Base-by-base conservation (phyloP, 306 rosid species). In the Quercus variabilis region DNA sequence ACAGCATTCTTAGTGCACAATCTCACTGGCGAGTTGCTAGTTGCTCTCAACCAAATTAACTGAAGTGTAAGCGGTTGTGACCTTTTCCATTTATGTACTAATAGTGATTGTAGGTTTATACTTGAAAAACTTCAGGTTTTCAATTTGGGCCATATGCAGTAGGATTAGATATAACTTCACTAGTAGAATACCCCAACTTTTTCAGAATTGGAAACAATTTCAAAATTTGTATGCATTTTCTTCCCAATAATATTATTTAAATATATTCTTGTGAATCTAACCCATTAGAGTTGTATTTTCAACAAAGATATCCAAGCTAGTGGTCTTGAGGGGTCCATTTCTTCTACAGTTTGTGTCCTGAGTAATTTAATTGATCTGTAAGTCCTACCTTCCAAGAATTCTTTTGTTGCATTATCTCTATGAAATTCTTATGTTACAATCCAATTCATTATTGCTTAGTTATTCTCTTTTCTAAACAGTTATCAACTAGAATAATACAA, bases 1-100 rank as follows among this genome's bases (percentile, higher is more conserved):
- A 62, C 86, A 83, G 86, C 11, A 57, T 28, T 74, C 83, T 83
- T 74, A 59, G 21, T 1, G 76, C 80, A 83, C 68, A 78, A 83
- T 78, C 86, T 83, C 80, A 83, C 80, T 3, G 80, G 83, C 8
- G 21, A 33, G 73, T 79, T 83, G 55, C 83, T 79, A 19, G 9
- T 5, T 3, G 56, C 83, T 75, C 73, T 78, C 73, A 57, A 78
- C 63, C 62, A 83, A 83, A 31, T 35, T 83, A 62, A 12, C 0
- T 12, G 3, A 0, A 23, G 74, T 78, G 80, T 78, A 59, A 21
- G 83, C 57, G 11, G 41, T 33, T 20, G 63, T 58, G 11, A 58
- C 64, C 25, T 21, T 57, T 26, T 28, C 33, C 5, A 21, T 20
- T 25, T 68, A 41, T 65, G 51, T 20, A 33, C 30, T n/a, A 33